Percentiles rank a stretch among this genome's conserved stretches.
Conservation (phyloP, 2,329 filamentous ascomycete genomes). For the Botryotinia calthae region DNA sequence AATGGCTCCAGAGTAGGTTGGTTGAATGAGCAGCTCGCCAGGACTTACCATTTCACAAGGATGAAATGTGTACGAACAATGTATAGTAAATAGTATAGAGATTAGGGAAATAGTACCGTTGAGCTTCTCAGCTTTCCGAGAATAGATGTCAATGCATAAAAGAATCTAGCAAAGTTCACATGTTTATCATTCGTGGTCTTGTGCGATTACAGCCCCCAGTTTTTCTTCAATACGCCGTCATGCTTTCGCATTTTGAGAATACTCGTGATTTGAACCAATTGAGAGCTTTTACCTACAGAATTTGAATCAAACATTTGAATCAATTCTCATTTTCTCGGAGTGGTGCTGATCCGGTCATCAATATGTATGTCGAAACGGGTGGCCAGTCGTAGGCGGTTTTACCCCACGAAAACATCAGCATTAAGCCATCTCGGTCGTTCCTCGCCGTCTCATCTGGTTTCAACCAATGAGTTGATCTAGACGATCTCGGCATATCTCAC, state of each 20-base stretch:
- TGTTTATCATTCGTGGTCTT: background rate
- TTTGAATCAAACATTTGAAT: background rate
- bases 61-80: background rate
- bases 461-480: background rate
- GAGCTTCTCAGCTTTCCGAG: background rate
- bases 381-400: background rate
- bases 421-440: background rate
- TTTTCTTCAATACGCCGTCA: background rate
- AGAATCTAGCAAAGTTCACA: background rate
- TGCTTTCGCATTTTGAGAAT: background rate
- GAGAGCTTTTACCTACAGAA: background rate
- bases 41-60: background rate
- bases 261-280: background rate
- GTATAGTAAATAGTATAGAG: background rate
- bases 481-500: background rate
- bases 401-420: background rate
- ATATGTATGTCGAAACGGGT: background rate
- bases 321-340: background rate
- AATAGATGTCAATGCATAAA: background rate
- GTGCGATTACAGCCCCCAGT: no score
- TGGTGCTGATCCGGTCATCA: background rate
- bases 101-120: background rate
- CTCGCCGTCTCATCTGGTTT: background rate
- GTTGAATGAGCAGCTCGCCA: background rate
- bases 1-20: background rate